Conservation (phyloP, 148 eudicot genomes). For the Hydrangea macrophylla region DNA sequence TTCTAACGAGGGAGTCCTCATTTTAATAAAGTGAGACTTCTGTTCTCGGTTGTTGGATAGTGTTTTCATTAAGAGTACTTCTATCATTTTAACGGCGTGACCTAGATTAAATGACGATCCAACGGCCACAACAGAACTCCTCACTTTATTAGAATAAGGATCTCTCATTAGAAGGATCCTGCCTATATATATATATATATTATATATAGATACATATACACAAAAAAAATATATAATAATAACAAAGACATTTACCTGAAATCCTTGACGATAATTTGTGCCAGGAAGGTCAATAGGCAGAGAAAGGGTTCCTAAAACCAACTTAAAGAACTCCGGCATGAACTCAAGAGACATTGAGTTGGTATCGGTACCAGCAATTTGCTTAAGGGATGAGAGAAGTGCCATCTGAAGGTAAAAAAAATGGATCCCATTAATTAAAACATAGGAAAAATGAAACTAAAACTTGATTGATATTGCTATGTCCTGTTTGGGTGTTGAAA, state of each 20-base stretch:
- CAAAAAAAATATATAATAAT: too few species aligned
- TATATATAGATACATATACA: too few species aligned
- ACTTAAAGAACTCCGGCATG: conserved; percentile 84
- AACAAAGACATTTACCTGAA: conserved; percentile 62
- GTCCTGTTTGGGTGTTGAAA: neutral
- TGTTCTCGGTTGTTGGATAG: too few species aligned
- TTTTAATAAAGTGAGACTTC: too few species aligned
- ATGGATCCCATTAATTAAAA: neutral
- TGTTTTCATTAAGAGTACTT: too few species aligned
- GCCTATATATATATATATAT: too few species aligned
- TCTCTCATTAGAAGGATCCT: too few species aligned
- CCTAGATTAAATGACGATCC: too few species aligned
- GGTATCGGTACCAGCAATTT: conserved; percentile 64
- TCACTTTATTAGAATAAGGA: too few species aligned
- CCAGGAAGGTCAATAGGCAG: conserved; percentile 88
- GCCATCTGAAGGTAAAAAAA: conserved; percentile 66
- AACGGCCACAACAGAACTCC: too few species aligned
- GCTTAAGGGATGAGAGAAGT: conserved; percentile 68
- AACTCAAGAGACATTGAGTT: conserved; percentile 43
- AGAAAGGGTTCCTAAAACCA: conserved; percentile 79
- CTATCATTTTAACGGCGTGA: too few species aligned
- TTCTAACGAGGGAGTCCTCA: too few species aligned
- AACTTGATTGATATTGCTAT: neutral
- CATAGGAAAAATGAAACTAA: conserved; percentile 8
- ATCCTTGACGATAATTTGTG: conserved; percentile 66